A percentile compares a stretch with the other conserved stretches of the same genome.
Evolutionary conservation across 2,329 filamentous ascomycete genomes (phyloP).

Genomic region (Monilinia fructicola): DNA sequence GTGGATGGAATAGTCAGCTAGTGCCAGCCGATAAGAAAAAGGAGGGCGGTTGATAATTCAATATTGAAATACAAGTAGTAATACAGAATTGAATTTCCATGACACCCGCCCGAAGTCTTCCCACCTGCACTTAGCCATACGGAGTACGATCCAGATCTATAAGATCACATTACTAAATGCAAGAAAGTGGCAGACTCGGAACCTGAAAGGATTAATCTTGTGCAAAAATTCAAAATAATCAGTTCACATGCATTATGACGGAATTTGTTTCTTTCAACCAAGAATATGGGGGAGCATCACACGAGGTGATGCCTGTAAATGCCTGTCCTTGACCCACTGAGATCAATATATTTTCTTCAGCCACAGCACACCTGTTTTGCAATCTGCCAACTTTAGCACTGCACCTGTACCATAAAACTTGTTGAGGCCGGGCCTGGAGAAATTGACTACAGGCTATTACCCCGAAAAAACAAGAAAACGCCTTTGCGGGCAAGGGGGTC

Average conservation of each 20-base stretch:
- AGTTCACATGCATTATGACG: constrained; percentile 21
- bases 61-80: constrained; percentile 1
- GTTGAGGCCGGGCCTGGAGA: constrained; percentile 6
- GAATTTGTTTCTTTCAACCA: constrained; percentile 10
- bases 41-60: constrained; percentile 25
- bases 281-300: constrained; percentile 10
- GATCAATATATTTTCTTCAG: constrained; percentile 7
- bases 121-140: neutral
- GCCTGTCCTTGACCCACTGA: constrained; percentile 12
- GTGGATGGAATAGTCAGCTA: constrained; percentile 24
- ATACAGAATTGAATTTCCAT: constrained; percentile 11
- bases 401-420: constrained; percentile 13
- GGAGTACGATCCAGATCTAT: neutral
- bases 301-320: constrained; percentile 9
- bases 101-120: neutral
- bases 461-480: constrained; percentile 22
- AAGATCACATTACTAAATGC: neutral
- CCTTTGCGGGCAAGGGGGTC: neutral
- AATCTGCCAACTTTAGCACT: constrained; percentile 16
- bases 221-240: neutral
- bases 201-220: neutral
- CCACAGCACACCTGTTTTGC: constrained; percentile 17
- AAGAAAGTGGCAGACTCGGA: neutral
- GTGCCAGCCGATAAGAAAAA: constrained; percentile 28
- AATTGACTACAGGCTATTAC: neutral